Evolutionary conservation across 2,329 filamentous ascomycete genomes (phyloP).

Genomic region (Colletotrichum agaves): DNA sequence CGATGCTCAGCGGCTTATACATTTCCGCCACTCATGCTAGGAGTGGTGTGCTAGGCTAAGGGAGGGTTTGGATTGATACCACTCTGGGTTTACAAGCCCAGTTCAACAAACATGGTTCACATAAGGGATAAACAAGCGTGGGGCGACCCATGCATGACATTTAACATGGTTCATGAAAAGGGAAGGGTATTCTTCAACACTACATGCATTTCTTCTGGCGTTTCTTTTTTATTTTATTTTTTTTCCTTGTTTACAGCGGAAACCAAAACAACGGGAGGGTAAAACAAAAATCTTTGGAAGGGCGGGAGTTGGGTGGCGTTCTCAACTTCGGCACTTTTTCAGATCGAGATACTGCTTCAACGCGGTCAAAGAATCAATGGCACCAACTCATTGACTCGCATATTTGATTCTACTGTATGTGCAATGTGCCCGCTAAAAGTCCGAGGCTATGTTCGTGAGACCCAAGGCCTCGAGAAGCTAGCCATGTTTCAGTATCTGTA

Average conservation of each 20-base stretch:
- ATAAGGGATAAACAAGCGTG: slow-evolving; percentile 30
- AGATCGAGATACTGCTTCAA: slow-evolving; percentile 36
- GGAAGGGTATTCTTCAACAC: slow-evolving; percentile 32
- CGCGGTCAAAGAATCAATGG: slow-evolving; percentile 33
- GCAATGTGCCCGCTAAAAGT: too few relatives aligned
- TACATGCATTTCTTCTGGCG: slow-evolving; percentile 50
- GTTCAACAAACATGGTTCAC: slow-evolving; percentile 36
- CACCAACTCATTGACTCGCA: slow-evolving; percentile 29
- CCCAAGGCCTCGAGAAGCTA: too few relatives aligned
- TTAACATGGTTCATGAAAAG: slow-evolving; percentile 40
- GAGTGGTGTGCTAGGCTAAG: slow-evolving; percentile 6
- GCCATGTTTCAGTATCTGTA: too few relatives aligned
- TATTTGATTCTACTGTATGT: too few relatives aligned
- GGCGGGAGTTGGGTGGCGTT: slow-evolving; percentile 44
- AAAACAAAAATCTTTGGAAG: slow-evolving; percentile 33
- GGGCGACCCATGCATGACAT: slow-evolving; percentile 34
- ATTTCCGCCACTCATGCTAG: slow-evolving; percentile 5
- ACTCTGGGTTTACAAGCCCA: slow-evolving; percentile 19
- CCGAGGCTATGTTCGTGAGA: too few relatives aligned
- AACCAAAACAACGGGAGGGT: slow-evolving; percentile 30
- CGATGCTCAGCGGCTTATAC: slow-evolving; percentile 17
- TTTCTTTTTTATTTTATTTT: slow-evolving; percentile 45
- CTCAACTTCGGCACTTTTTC: slow-evolving; percentile 38
- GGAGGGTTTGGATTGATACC: slow-evolving; percentile 24
- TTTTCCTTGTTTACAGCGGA: slow-evolving; percentile 19